phyloP scores from a whole-genome alignment of 106 monocot species.

The Posidonia australis region DNA sequence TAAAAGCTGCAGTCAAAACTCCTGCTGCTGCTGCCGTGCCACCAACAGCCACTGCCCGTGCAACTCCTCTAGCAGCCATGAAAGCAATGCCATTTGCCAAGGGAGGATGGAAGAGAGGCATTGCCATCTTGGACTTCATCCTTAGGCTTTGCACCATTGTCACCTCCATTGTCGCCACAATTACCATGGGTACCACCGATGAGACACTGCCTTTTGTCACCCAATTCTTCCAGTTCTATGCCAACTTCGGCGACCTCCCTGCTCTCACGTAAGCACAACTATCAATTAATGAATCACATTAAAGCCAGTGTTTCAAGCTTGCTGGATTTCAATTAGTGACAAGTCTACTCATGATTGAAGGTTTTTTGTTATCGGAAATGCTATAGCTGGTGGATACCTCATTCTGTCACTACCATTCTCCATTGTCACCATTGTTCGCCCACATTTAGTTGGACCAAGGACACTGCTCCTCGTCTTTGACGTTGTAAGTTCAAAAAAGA shows the following conservation, averaged over 20 bases:
- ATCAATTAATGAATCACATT: no score
- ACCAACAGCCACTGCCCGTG: background rate
- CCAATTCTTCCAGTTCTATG: slow-evolving; percentile 37
- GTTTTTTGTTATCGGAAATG: no score
- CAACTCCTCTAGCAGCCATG: slow-evolving; percentile 4
- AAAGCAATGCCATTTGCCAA: background rate
- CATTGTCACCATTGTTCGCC: background rate
- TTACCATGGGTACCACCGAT: slow-evolving; percentile 44
- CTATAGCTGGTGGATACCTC: no score
- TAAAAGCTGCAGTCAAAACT: background rate
- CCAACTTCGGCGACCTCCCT: slow-evolving; percentile 33
- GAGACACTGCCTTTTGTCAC: slow-evolving; percentile 73
- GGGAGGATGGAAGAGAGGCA: slow-evolving; percentile 27
- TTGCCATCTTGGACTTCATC: slow-evolving; percentile 31
- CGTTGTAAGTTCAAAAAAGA: slow-evolving; percentile 22
- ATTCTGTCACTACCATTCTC: slow-evolving; percentile 38
- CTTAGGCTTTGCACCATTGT: slow-evolving; percentile 27
- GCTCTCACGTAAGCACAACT: background rate
- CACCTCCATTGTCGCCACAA: slow-evolving; percentile 21
- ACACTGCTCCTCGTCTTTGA: slow-evolving; percentile 42
- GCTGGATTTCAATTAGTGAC: background rate
- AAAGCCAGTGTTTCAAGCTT: no score
- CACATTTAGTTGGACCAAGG: slow-evolving; percentile 7
- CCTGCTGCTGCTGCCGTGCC: background rate
- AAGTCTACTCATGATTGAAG: no score